phyloP scores from a whole-genome alignment of 306 rosid genomes.

The Sesbania bispinosa region DNA sequence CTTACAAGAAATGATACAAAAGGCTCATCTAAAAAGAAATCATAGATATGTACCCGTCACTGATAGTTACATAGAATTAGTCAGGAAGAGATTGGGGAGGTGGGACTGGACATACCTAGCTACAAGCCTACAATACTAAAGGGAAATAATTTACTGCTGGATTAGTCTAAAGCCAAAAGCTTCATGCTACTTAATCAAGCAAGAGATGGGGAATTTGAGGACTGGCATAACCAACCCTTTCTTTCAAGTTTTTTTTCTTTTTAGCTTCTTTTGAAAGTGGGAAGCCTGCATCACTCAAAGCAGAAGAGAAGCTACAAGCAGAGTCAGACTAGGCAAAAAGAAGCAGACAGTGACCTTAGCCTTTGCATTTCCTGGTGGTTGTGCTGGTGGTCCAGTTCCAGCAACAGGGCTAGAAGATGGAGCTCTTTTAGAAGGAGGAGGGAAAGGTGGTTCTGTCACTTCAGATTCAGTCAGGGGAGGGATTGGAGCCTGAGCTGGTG shows the following conservation, averaged over 20 bases:
- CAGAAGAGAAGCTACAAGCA: constrained; percentile 40
- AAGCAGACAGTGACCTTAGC: constrained; percentile 40
- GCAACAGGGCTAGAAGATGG: constrained; percentile 24
- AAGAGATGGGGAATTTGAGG: constrained; percentile 6
- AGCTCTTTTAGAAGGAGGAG: constrained; percentile 21
- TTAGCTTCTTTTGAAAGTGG: too few species aligned
- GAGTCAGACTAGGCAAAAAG: constrained; percentile 36
- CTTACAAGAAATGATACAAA: constrained; percentile 16
- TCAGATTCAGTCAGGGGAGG: constrained; percentile 45
- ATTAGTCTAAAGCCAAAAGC: constrained; percentile 30
- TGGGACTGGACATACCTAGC: constrained; percentile 37
- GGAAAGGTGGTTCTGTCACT: constrained; percentile 68
- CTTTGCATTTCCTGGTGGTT: constrained; percentile 38
- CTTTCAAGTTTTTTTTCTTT: background rate
- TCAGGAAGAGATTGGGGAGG: background rate
- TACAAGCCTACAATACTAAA: constrained; percentile 20
- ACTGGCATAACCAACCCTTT: background rate
- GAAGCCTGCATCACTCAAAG: background rate
- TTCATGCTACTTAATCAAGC: constrained; percentile 21
- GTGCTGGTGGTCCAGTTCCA: constrained; percentile 16
- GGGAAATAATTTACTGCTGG: constrained; percentile 23
- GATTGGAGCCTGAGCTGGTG: constrained; percentile 61
- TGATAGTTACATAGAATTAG: constrained; percentile 23
- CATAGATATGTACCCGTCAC: constrained; percentile 14
- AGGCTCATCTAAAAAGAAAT: constrained; percentile 8